Evolutionary conservation across 495 filamentous ascomycete genomes (phyloP), one percentile per base, ranked within the genome.

Genomic region (Aspergillus steynii): DNA sequence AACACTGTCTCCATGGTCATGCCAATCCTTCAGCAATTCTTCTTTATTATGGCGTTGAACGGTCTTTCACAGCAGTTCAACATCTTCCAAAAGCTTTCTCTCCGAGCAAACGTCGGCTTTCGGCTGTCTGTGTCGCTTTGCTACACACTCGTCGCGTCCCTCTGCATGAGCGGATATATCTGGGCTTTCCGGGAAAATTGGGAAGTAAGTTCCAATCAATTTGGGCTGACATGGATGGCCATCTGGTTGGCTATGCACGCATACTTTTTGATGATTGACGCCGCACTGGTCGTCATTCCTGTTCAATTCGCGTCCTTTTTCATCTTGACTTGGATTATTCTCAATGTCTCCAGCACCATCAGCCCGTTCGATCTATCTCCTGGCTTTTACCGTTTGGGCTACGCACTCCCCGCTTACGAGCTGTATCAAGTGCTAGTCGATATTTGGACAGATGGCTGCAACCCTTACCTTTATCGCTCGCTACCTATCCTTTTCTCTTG

Each of bases 161-260:
- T 82, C 4, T 71, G 70, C 59, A 72, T 68, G 56, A 66, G 72
- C 0, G 77, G 76, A 26, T 68, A 71, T 47, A 79, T 82, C 56
- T 82, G 77, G 76, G 78, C 77, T 0, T 83, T 81, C 59, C 68
- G 70, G 0, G 67, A 69, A 6, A 63, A 59, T 12, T 82, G 80
- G 81, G 25, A 64, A 32, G 73, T 81, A 20, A 73, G 67, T 45
- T 67, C 59, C 29, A 69, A 62, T 48, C 74, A 78, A 51, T 81
- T 80, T 49, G 73, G 60, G 1, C 56, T 80, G 14, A 71, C 65
- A 5, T 83, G 81, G 81, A 61, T 74, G 47, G 55, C 65, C 0
- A 55, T 82, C n/a, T 83, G 81, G 81, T 72, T 82, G 6, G 75
- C 75, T 34, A 73, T 72, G 32, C 77, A 82, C 59, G 60, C 73